Percentiles rank a stretch among this genome's conserved stretches.
Evolutionary conservation across 2,329 filamentous ascomycete genomes (phyloP).

Genomic region (Monosporascus cannonballus): DNA sequence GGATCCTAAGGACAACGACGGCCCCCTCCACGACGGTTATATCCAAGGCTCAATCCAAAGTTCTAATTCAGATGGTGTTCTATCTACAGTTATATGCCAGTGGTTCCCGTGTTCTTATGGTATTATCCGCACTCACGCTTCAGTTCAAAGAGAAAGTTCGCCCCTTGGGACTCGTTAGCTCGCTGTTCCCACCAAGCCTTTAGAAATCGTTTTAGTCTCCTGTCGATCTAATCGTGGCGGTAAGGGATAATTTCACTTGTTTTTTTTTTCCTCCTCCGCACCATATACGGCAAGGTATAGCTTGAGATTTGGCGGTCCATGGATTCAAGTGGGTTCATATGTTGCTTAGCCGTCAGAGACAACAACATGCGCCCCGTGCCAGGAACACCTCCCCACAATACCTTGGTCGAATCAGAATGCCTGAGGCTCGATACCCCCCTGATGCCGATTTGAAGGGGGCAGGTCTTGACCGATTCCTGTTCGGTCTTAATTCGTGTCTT

Average conservation of each 20-base stretch:
- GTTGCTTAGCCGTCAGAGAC: slow-evolving; percentile 13
- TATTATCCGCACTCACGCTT: slow-evolving; percentile 37
- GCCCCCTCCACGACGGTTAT: slow-evolving; percentile 1
- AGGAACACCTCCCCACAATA: slow-evolving; percentile 18
- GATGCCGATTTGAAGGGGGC: slow-evolving; percentile 1
- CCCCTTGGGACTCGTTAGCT: slow-evolving; percentile 58
- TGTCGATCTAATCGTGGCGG: slow-evolving; percentile 43
- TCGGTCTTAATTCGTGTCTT: too few species aligned
- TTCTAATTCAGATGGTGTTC: slow-evolving; percentile 23
- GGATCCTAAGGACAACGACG: too few species aligned
- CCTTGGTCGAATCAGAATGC: slow-evolving; percentile 18
- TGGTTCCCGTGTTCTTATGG: slow-evolving; percentile 28
- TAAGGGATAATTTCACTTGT: slow-evolving; percentile 36
- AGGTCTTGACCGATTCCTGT: too few species aligned
- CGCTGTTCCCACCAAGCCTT: slow-evolving; percentile 50
- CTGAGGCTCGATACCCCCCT: slow-evolving; percentile 14
- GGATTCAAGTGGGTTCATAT: not conserved
- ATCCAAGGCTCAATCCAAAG: slow-evolving; percentile 5
- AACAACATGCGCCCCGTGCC: slow-evolving; percentile 18
- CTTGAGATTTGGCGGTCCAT: slow-evolving; percentile 13
- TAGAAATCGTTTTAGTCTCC: slow-evolving; percentile 44
- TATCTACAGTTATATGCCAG: slow-evolving; percentile 38
- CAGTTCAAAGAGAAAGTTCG: slow-evolving; percentile 32
- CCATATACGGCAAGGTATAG: slow-evolving; percentile 15
- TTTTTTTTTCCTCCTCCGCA: slow-evolving; percentile 12